Evolutionary conservation across 345 rosid species (phyloP), one percentile per base, ranked within the genome.

Genomic region (Eutrema heterophyllum): DNA sequence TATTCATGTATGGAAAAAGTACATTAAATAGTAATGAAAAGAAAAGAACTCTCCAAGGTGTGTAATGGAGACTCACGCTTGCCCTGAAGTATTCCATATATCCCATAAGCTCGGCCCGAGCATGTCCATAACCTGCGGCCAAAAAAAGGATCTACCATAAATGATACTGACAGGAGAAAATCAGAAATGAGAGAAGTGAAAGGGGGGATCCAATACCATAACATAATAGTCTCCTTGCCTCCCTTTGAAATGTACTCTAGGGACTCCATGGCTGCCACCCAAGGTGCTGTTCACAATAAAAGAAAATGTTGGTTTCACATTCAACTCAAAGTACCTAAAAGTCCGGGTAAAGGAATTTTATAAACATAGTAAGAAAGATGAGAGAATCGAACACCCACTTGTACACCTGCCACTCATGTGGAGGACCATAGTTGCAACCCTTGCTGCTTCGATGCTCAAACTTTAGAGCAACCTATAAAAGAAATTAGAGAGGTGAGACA

Each of bases 21-120:
- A 58, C 33, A 40, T 8, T 32, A 36, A 2, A 30, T 38, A 24
- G n/a, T n/a, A 64, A 32, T 2, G 43, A 55, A 38, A 43, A 16
- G 46, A 48, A 15, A 29, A 49, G 35, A 74, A 54, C 59, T 41
- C 61, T 38, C 49, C 24, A 39, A 46, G 63, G n/a, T 38, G 60
- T 70, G 64, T 41, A 53, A 55, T n/a, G 38, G 60, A 77, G 50
- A 86, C 97, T 88, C 74, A 96, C 99, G 93, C 83, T 80, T 92
- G 95, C 69, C 97, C 93, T 59, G 93, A 86, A 52, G 89, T 78
- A 83, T 89, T 96, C 99, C 98, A 96, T 45, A 90, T 88, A 82
- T 96, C 99, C 98, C 99, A 96, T 78, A 92, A 85, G 79, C 99
- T 96, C 4, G 99, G 99, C 36, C 98, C 99, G 57, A 96, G 83